Evolutionary conservation across 2,329 filamentous ascomycete genomes (phyloP).

Genomic region (Xylaria sp.): DNA sequence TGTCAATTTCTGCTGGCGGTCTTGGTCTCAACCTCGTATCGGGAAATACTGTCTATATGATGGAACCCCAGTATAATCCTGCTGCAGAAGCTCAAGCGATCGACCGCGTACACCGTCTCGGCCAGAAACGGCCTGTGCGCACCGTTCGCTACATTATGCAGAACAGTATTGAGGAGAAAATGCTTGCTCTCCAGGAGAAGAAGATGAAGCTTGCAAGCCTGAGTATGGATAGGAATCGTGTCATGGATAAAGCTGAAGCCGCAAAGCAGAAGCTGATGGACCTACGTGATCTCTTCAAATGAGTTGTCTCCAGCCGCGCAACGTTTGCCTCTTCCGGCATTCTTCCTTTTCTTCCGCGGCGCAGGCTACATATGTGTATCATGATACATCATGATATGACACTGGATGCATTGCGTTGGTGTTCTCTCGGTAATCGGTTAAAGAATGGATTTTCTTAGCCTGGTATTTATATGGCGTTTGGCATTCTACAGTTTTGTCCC

Average conservation of each 20-base stretch:
- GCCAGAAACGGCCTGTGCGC: conserved; percentile 88
- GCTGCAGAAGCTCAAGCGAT: conserved; percentile 94
- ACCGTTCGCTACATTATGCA: conserved; percentile 92
- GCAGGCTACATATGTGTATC: conserved; percentile 13
- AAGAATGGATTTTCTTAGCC: conserved; percentile 13
- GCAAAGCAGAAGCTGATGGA: conserved; percentile 72
- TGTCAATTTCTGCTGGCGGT: conserved; percentile 92
- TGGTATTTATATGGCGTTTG: conserved; percentile 26
- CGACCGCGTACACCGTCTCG: conserved; percentile 90
- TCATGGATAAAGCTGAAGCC: conserved; percentile 66
- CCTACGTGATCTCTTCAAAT: conserved; percentile 68
- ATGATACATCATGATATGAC: conserved; percentile 12
- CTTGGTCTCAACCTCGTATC: conserved; percentile 90
- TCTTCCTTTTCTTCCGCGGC: background rate
- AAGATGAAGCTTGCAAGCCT: conserved; percentile 92
- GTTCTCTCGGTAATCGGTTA: conserved; percentile 17
- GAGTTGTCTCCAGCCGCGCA: conserved; percentile 15
- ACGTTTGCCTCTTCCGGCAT: background rate
- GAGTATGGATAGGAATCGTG: conserved; percentile 73
- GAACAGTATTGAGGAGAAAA: conserved; percentile 92
- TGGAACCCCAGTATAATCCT: conserved; percentile 98
- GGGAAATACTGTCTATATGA: conserved; percentile 89
- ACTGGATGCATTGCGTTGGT: conserved; percentile 38
- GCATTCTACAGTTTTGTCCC: background rate
- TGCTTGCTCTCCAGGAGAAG: conserved; percentile 88